Percentiles rank a stretch among this genome's conserved stretches.
phyloP scores from a whole-genome alignment of 2,329 filamentous ascomycete species.

The Rutstroemia sp. region DNA sequence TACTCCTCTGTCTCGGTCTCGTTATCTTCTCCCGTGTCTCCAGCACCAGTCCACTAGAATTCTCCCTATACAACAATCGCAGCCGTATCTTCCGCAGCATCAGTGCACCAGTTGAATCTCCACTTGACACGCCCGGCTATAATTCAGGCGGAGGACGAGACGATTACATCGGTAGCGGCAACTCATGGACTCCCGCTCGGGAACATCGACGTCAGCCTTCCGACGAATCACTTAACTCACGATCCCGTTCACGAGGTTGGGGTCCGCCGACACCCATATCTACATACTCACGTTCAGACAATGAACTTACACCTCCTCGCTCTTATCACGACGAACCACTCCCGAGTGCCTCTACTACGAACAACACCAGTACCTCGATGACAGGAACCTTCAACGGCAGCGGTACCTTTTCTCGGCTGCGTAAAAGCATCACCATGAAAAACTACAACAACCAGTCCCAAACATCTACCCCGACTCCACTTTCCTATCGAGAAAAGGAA shows the following conservation, averaged over 20 bases:
- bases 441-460: background rate
- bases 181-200: background rate
- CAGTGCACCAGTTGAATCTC: slow-evolving; percentile 19
- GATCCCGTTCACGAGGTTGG: slow-evolving; percentile 7
- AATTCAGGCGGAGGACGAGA: background rate
- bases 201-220: slow-evolving; percentile 6
- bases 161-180: background rate
- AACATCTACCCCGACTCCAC: background rate
- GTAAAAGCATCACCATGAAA: background rate
- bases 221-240: slow-evolving; percentile 9
- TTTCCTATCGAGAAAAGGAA: background rate
- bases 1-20: slow-evolving; percentile 78
- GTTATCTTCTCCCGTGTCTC: slow-evolving; percentile 67
- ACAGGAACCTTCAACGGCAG: background rate
- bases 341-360: background rate
- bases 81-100: slow-evolving; percentile 13
- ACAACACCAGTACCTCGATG: background rate
- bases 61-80: slow-evolving; percentile 16
- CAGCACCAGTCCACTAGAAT: slow-evolving; percentile 26
- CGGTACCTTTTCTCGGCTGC: background rate
- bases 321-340: background rate
- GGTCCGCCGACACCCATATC: slow-evolving; percentile 13
- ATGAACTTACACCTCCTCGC: slow-evolving; percentile 9
- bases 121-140: slow-evolving; percentile 21
- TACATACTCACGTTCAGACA: slow-evolving; percentile 12